These are phyloP conservation scores for Serendipita indica DNA, from an alignment of 768 basidiomycete species.

Conservation along the genomic window DNA sequence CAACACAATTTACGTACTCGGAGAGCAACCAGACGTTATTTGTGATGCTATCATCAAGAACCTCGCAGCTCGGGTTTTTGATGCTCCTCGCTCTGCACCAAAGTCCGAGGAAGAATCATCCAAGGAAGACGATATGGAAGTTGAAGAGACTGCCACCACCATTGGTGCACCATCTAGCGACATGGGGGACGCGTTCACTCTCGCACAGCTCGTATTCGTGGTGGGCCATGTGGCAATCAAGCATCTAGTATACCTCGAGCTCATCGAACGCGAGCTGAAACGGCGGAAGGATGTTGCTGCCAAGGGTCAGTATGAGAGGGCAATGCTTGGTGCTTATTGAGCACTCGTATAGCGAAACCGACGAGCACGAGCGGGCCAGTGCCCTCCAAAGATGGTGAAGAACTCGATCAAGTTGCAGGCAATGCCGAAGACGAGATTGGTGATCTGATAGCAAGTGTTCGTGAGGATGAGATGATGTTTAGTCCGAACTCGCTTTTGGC, in stretches of 20 bases:
- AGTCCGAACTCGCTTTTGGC: slow-evolving; percentile 69
- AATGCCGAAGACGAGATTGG: slow-evolving; percentile 98
- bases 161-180: slow-evolving; percentile 27
- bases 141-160: slow-evolving; percentile 17
- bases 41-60: slow-evolving; percentile 71
- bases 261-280: slow-evolving; percentile 94
- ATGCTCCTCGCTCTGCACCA: slow-evolving; percentile 17
- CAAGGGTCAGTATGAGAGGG: slow-evolving; percentile 33
- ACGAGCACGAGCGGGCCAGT: slow-evolving; percentile 38
- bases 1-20: slow-evolving; percentile 89
- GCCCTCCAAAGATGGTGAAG: slow-evolving; percentile 49
- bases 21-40: slow-evolving; percentile 79
- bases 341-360: neutral
- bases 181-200: slow-evolving; percentile 66
- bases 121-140: slow-evolving; percentile 36
- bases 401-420: slow-evolving; percentile 92
- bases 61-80: slow-evolving; percentile 62
- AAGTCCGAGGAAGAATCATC: slow-evolving; percentile 29
- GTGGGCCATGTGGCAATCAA: slow-evolving; percentile 97
- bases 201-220: slow-evolving; percentile 87
- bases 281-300: slow-evolving; percentile 84
- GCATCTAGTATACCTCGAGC: slow-evolving; percentile 89
- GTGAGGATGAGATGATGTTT: slow-evolving; percentile 79
- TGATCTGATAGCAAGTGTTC: slow-evolving; percentile 67
- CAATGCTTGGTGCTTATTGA: neutral